Conservation (phyloP, 805 yeast species). For the Lipomyces starkeyi region DNA sequence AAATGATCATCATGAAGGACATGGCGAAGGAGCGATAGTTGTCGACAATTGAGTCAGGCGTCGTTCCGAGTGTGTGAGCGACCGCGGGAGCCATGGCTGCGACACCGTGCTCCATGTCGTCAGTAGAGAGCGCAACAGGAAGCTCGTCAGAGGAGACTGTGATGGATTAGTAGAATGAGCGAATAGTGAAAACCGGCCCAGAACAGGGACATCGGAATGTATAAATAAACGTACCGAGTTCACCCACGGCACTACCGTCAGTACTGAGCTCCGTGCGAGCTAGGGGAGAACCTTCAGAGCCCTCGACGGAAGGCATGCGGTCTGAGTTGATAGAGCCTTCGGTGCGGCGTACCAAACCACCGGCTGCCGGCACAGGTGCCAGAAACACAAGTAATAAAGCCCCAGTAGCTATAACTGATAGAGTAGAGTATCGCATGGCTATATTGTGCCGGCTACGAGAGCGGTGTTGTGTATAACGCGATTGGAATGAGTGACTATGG, state of each 20-base stretch:
- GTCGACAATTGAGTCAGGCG: conserved; percentile 21
- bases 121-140: neutral
- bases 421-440: neutral
- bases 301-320: conserved; percentile 11
- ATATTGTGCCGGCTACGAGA: neutral
- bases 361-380: conserved; percentile 16
- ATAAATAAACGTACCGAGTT: conserved; percentile 6
- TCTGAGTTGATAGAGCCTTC: conserved; percentile 1
- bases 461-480: neutral
- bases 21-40: conserved; percentile 57
- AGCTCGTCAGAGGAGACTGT: neutral
- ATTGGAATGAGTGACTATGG: neutral
- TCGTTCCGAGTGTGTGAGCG: conserved; percentile 28
- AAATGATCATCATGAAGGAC: conserved; percentile 87
- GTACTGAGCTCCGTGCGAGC: conserved; percentile 16
- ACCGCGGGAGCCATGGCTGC: conserved; percentile 31
- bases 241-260: neutral
- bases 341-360: conserved; percentile 4
- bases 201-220: conserved; percentile 1
- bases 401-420: neutral
- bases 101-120: conserved; percentile 32
- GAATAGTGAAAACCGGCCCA: neutral
- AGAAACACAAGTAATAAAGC: neutral
- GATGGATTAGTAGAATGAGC: neutral
- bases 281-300: conserved; percentile 33